A percentile compares a stretch with the other conserved stretches of the same genome.
phyloP scores from a whole-genome alignment of 2,329 filamentous ascomycete species.

The Paracoccidioides brasiliensis region DNA sequence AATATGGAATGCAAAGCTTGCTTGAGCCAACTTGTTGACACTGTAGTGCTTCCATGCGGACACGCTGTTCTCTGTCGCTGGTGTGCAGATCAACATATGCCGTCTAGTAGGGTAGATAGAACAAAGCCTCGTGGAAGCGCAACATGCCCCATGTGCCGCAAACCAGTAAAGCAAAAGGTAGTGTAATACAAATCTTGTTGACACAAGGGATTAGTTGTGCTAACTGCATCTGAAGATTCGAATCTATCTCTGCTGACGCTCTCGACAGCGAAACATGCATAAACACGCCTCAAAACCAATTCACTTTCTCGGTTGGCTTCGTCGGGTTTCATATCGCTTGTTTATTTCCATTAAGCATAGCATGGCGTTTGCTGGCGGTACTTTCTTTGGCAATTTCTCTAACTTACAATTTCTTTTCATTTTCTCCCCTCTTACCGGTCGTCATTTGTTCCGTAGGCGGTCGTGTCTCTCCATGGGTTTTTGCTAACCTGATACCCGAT shows the following conservation, averaged over 20 bases:
- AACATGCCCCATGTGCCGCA: conserved; percentile 20
- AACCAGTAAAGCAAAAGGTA: conserved; percentile 19
- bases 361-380: conserved; percentile 2
- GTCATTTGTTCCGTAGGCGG: neutral
- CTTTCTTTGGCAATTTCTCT: neutral
- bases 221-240: conserved; percentile 3
- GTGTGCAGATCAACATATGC: conserved; percentile 41
- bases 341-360: conserved; percentile 1
- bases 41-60: conserved; percentile 41
- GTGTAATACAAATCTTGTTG: neutral
- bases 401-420: neutral
- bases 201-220: neutral
- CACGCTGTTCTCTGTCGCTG: conserved; percentile 43
- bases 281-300: too few species aligned
- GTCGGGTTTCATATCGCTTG: neutral
- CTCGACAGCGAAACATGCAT: too few species aligned
- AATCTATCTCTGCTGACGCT: conserved; percentile 4
- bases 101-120: conserved; percentile 28
- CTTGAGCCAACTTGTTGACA: conserved; percentile 39
- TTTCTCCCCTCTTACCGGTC: neutral
- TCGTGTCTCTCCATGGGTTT: neutral
- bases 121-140: conserved; percentile 11
- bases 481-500: neutral
- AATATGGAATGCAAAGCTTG: conserved; percentile 42
- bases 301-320: neutral